Percentiles rank a stretch among this genome's conserved stretches.
phyloP scores from a whole-genome alignment of 495 filamentous ascomycete species.

The Paragyromitra xinjiangensis region DNA sequence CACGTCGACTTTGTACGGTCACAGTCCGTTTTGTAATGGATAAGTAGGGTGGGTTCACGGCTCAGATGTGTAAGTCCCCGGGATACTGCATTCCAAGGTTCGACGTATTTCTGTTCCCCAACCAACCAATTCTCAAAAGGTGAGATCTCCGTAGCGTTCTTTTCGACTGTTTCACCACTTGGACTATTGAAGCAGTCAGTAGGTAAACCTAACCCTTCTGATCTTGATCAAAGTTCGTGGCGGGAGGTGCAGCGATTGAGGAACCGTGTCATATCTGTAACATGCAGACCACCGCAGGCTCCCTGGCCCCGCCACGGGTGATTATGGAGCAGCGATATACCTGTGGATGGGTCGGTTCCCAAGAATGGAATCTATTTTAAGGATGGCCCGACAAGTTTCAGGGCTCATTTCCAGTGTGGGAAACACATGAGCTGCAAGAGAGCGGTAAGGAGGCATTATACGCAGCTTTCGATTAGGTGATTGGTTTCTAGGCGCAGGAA shows the following conservation, averaged over 20 bases:
- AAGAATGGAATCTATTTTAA: background rate
- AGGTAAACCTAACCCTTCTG: background rate
- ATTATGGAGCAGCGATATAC: slow-evolving; percentile 9
- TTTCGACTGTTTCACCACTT: background rate
- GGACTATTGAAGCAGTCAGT: background rate
- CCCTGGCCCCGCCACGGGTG: slow-evolving; percentile 1
- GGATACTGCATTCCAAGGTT: slow-evolving; percentile 4
- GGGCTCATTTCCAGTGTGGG: background rate
- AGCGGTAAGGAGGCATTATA: background rate
- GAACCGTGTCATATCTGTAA: background rate
- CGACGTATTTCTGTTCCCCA: background rate
- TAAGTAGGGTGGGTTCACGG: background rate
- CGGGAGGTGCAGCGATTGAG: background rate
- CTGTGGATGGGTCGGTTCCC: background rate
- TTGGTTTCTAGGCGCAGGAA: background rate
- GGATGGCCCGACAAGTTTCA: background rate
- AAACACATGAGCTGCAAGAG: background rate
- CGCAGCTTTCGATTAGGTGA: background rate
- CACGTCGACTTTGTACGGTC: background rate
- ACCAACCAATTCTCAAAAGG: background rate
- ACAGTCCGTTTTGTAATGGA: background rate
- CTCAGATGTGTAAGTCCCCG: background rate
- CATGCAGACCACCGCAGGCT: slow-evolving; percentile 1
- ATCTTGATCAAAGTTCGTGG: background rate
- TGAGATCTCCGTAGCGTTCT: background rate